These are phyloP conservation scores for Thelonectria blattea DNA, from an alignment of 2,329 filamentous ascomycete species.

Conservation along the genomic window DNA sequence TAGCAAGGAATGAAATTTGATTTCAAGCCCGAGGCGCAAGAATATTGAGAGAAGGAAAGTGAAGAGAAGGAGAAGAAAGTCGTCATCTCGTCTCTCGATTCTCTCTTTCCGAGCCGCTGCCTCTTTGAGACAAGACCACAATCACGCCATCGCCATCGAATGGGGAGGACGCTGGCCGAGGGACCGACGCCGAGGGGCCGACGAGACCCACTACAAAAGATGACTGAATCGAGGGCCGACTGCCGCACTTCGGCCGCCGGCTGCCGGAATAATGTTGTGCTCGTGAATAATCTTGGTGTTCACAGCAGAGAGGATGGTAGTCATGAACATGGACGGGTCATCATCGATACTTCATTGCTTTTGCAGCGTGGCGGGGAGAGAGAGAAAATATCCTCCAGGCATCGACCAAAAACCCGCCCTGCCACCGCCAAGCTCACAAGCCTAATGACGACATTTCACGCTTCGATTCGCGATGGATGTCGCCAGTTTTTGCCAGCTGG, in stretches of 20 bases:
- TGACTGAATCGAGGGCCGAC: too few relatives aligned
- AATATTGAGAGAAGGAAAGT: slow-evolving; percentile 26
- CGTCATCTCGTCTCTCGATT: slow-evolving; percentile 8
- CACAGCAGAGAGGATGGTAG: too few relatives aligned
- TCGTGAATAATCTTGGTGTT: too few relatives aligned
- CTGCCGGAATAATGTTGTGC: not conserved
- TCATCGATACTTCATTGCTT: too few relatives aligned
- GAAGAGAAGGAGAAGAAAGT: slow-evolving; percentile 9
- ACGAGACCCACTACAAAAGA: not conserved
- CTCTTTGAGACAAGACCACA: not conserved
- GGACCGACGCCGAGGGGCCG: not conserved
- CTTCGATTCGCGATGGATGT: too few relatives aligned
- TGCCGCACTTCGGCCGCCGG: not conserved
- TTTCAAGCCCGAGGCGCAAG: slow-evolving; percentile 17
- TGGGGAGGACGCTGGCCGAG: not conserved
- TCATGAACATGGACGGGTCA: too few relatives aligned
- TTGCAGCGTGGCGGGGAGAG: too few relatives aligned
- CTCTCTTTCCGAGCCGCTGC: slow-evolving; percentile 3
- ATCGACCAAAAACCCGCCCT: too few relatives aligned
- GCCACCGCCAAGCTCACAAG: too few relatives aligned
- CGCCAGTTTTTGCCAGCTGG: too few relatives aligned
- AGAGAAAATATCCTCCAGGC: too few relatives aligned
- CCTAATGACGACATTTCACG: too few relatives aligned
- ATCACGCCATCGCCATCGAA: slow-evolving; percentile 2
- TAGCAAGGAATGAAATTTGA: slow-evolving; percentile 24